A percentile compares a stretch with the other conserved stretches of the same genome.
Conservation (phyloP, 163 green algal species). For the Coccomyxa subellipsoidea region DNA sequence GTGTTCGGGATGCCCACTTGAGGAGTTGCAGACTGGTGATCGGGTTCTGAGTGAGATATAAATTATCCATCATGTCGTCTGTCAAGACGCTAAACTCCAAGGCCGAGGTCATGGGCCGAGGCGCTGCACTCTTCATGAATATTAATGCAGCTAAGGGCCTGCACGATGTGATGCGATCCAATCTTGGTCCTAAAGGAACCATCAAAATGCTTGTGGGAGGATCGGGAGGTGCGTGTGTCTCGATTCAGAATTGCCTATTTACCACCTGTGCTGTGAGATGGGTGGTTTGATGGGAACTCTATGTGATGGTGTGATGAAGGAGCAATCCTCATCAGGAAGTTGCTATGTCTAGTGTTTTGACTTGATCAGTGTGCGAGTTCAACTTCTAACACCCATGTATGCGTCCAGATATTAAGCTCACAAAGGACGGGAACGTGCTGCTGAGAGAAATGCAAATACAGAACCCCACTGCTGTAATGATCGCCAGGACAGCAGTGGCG, state of each 20-base stretch:
- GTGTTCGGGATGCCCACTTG: not conserved
- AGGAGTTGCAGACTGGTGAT: not conserved
- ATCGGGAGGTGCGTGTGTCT: conserved; percentile 70
- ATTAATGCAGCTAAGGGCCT: conserved; percentile 98
- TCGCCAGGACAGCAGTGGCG: conserved; percentile 94
- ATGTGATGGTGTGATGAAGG: too few relatives aligned
- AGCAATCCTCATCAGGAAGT: too few relatives aligned
- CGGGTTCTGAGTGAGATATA: not conserved
- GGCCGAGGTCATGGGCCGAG: conserved; percentile 87
- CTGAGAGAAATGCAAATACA: conserved; percentile 99
- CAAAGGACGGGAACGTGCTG: conserved; percentile 98
- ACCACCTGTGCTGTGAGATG: too few relatives aligned
- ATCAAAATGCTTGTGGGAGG: conserved; percentile 99
- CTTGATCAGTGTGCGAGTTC: too few relatives aligned
- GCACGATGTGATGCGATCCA: conserved; percentile 98
- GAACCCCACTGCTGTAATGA: conserved; percentile 99
- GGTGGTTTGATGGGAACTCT: too few relatives aligned
- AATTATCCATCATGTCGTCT: not conserved
- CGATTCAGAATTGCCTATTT: too few relatives aligned
- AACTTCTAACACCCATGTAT: too few relatives aligned
- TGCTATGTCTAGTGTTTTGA: too few relatives aligned
- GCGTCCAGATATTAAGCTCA: conserved; percentile 94
- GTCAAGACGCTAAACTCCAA: conserved; percentile 92
- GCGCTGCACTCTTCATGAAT: conserved; percentile 97
- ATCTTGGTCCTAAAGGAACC: conserved; percentile 96